These are phyloP conservation scores for Amanita phalloides DNA, from an alignment of 768 basidiomycete species.

Conservation along the genomic window DNA sequence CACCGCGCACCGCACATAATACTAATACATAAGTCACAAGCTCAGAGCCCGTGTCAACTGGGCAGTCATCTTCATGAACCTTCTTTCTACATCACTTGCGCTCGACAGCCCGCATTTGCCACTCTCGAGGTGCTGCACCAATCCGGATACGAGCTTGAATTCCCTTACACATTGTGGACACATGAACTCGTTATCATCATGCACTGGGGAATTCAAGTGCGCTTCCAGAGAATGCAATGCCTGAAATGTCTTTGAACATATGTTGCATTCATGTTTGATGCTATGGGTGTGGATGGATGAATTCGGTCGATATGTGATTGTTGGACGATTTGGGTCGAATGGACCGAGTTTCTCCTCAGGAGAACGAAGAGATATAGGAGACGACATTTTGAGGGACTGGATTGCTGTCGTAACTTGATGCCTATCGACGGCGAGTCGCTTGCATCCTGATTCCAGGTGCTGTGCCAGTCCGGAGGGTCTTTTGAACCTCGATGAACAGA, in stretches of 20 bases:
- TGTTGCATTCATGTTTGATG: conserved; percentile 29
- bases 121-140: conserved; percentile 35
- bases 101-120: conserved; percentile 23
- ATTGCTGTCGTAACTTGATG: conserved; percentile 25
- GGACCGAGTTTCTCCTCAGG: conserved; percentile 11
- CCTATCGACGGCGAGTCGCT: conserved; percentile 18
- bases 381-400: conserved; percentile 19
- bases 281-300: no score
- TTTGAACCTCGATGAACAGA: conserved; percentile 22
- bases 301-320: conserved; percentile 16
- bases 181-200: conserved; percentile 28
- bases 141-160: conserved; percentile 26
- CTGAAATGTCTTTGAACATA: conserved; percentile 24
- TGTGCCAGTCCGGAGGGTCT: conserved; percentile 24
- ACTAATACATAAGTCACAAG: no score
- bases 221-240: conserved; percentile 20
- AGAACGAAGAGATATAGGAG: conserved; percentile 23
- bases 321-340: conserved; percentile 2
- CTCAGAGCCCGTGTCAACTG: not conserved
- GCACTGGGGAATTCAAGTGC: conserved; percentile 25
- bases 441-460: conserved; percentile 31
- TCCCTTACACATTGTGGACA: conserved; percentile 29
- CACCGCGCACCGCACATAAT: no score
- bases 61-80: conserved; percentile 15
- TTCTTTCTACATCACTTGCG: conserved; percentile 18